Base-by-base conservation (phyloP, 345 rosid genomes). In the Pelargonium nanum region DNA sequence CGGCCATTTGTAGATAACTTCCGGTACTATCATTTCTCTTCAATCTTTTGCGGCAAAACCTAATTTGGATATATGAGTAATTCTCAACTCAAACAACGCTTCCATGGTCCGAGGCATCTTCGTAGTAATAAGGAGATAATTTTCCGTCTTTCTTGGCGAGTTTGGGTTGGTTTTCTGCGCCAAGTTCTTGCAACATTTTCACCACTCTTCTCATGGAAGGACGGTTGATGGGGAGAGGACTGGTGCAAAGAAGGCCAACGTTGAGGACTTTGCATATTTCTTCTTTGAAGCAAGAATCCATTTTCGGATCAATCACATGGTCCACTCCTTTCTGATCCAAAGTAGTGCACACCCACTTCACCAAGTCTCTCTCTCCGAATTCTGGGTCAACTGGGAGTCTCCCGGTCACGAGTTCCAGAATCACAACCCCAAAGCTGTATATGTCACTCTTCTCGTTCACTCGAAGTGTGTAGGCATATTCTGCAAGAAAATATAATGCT, bases 381-480 rank as follows among this genome's bases (percentile, higher is more conserved):
- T 90, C 99, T 0, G 97, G 87, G 73, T 85, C 97, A 22, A 80
- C 72, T 0, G 97, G 96, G 1, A 65, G 90, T 63, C 80, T 87
- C 44, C 99, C 87, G 0, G 96, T 90, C 21, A 93, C 91, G 69
- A 90, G 71, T 79, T 93, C 99, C 1, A 93, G 87, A 24, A 90
- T 80, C n/a, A 93, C 97, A 22, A 93, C 97, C 0, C 99, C 99
- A 1, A 93, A 93, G 72, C 99, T 93, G 87, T 87, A 93, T 63
- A 82, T 88, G 77, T 93, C 99, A 22, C 99, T 90, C 85, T 93
- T 93, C 81, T 93, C 99, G 17, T 87, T 90, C 75, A 93, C 99
- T 24, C 95, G 73, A 15, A 93, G 87, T 0, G 99, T 93, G 76
- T 93, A 93, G 1, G 97, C 99, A 63, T 93, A 93, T 60, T 93